Evolutionary conservation across 352 stramenopile species (phyloP).

Genomic region (Globisporangium mamillatum): DNA sequence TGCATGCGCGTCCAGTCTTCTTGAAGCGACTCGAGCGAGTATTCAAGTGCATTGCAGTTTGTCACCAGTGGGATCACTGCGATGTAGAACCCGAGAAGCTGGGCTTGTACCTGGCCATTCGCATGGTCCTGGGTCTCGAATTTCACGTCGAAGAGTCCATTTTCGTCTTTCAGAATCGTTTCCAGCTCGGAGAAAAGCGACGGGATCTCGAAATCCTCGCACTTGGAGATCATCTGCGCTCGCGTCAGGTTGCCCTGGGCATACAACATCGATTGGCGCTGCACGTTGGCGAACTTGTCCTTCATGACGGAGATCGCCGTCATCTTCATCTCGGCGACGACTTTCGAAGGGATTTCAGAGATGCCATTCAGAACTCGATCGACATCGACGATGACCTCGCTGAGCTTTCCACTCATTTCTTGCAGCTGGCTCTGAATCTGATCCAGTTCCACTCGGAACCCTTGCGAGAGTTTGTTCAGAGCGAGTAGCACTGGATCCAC

Average conservation of each 20-base stretch:
- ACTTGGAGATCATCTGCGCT: conserved; percentile 43
- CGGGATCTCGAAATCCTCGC: conserved; percentile 41
- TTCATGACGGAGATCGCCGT: conserved; percentile 43
- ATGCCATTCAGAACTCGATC: conserved; percentile 34
- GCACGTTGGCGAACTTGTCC: conserved; percentile 41
- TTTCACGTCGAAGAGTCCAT: conserved; percentile 26
- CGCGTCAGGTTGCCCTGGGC: conserved; percentile 30
- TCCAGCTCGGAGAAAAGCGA: conserved; percentile 44
- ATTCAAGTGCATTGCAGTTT: conserved; percentile 54
- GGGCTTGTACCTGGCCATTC: conserved; percentile 26
- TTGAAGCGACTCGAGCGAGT: conserved; percentile 36
- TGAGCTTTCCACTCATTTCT: conserved; percentile 25
- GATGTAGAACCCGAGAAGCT: conserved; percentile 45
- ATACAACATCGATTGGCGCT: conserved; percentile 32
- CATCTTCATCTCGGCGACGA: conserved; percentile 49
- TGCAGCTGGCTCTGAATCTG: conserved; percentile 30
- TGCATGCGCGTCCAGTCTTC: conserved; percentile 31
- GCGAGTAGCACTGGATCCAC: conserved; percentile 34
- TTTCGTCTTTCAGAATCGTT: conserved; percentile 42
- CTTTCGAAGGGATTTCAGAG: conserved; percentile 35
- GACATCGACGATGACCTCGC: conserved; percentile 30
- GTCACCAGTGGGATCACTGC: conserved; percentile 38
- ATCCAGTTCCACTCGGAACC: conserved; percentile 27
- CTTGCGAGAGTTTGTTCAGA: conserved; percentile 25
- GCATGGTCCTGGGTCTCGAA: conserved; percentile 30